phyloP scores from a whole-genome alignment of 75 land plant genomes.

The Cryptomeria japonica region DNA sequence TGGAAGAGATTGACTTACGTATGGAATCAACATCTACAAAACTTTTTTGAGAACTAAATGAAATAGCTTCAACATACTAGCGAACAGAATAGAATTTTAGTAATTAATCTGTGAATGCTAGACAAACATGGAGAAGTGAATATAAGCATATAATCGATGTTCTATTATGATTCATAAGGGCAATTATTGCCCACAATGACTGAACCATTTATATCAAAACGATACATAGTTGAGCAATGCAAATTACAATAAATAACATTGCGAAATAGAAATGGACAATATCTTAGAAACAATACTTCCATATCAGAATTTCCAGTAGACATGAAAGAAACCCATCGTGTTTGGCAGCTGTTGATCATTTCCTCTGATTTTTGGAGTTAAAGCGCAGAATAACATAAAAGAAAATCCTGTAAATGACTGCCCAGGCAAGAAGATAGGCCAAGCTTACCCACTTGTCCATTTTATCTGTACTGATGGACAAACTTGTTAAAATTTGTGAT shows the following conservation, averaged over 20 bases:
- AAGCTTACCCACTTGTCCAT: constrained; percentile 39
- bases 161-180: too few relatives aligned
- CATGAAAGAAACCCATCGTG: constrained; percentile 12
- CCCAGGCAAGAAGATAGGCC: constrained; percentile 48
- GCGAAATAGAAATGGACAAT: neutral
- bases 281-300: neutral
- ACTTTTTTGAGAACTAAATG: too few relatives aligned
- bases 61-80: too few relatives aligned
- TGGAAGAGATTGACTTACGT: too few relatives aligned
- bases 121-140: too few relatives aligned
- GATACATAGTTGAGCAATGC: neutral
- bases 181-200: too few relatives aligned
- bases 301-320: neutral
- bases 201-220: neutral
- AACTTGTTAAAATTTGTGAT: neutral
- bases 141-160: too few relatives aligned
- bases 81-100: too few relatives aligned
- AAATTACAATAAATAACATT: neutral
- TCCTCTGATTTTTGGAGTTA: constrained; percentile 63
- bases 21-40: too few relatives aligned
- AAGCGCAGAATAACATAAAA: constrained; percentile 67
- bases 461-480: constrained; percentile 10
- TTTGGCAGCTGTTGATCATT: constrained; percentile 15
- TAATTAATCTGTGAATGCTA: too few relatives aligned
- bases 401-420: constrained; percentile 65